Evolutionary conservation across 2,329 filamentous ascomycete genomes (phyloP).

Genomic region (Phaeoacremonium minimum): DNA sequence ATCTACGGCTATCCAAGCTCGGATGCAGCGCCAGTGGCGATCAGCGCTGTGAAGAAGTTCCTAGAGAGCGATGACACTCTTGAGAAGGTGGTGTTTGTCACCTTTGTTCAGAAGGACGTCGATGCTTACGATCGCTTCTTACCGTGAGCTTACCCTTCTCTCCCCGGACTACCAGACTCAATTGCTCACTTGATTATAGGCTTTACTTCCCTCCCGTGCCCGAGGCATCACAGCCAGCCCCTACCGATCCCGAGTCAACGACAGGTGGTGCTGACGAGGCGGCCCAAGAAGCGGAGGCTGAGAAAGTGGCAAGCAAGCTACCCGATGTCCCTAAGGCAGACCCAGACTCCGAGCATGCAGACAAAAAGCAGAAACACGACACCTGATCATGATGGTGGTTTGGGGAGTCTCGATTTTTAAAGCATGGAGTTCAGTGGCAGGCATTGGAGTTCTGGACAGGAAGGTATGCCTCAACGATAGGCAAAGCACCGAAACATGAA

Average conservation of each 20-base stretch:
- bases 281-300: constrained; percentile 11
- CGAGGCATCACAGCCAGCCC: constrained; percentile 5
- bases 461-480: too few species aligned
- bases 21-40: constrained; percentile 69
- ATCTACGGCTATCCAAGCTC: constrained; percentile 80
- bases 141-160: constrained; percentile 56
- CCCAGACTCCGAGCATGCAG: constrained; percentile 14
- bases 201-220: constrained; percentile 22
- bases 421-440: too few species aligned
- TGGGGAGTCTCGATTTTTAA: too few species aligned
- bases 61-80: constrained; percentile 50
- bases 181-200: constrained; percentile 9
- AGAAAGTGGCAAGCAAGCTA: constrained; percentile 19
- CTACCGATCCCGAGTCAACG: too few species aligned
- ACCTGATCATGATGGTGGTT: too few species aligned
- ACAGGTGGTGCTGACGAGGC: too few species aligned
- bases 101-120: constrained; percentile 75
- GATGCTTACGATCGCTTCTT: constrained; percentile 64
- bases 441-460: too few species aligned
- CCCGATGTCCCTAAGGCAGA: constrained; percentile 20
- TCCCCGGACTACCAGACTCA: not conserved
- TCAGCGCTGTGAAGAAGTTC: constrained; percentile 52
- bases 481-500: too few species aligned
- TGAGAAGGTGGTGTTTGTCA: constrained; percentile 78
- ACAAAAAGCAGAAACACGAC: constrained; percentile 20